Conservation (phyloP, 176 grass and related monocot species). For the Oryza coarctata region DNA sequence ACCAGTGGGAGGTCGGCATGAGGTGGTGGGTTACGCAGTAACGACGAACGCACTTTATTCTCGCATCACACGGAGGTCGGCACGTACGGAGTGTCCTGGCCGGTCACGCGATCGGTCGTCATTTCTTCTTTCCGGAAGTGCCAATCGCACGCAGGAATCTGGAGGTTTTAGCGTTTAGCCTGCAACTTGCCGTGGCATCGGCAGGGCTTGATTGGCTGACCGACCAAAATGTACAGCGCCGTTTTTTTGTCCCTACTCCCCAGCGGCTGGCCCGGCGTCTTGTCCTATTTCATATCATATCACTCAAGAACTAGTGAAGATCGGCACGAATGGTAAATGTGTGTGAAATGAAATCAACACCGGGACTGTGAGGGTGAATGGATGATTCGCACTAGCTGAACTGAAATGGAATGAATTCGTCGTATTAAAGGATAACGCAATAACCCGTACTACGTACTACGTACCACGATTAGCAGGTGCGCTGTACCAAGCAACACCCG, state of each 20-base stretch:
- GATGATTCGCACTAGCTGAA: not conserved
- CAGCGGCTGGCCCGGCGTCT: not conserved
- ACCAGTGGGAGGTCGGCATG: slow-evolving; percentile 18
- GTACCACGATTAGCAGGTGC: not conserved
- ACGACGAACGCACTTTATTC: not conserved
- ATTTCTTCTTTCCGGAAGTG: too few relatives aligned
- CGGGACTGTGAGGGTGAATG: not conserved
- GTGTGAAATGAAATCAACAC: not conserved
- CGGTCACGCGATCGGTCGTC: not conserved
- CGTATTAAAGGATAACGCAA: not conserved
- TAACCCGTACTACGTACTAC: too few relatives aligned
- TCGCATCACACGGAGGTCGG: not conserved
- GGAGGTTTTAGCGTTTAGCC: not conserved
- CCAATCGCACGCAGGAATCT: not conserved
- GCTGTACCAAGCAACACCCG: not conserved
- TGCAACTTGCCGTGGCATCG: not conserved
- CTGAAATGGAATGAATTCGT: not conserved
- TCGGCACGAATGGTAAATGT: not conserved
- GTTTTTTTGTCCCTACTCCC: not conserved
- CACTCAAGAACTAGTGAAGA: not conserved
- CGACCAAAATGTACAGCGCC: not conserved
- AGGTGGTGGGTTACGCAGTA: not conserved
- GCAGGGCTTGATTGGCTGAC: not conserved
- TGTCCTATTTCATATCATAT: not conserved
- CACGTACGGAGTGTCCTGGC: not conserved